Evolutionary conservation across 495 filamentous ascomycete genomes (phyloP).

Genomic region (Annulohypoxylon nitens): DNA sequence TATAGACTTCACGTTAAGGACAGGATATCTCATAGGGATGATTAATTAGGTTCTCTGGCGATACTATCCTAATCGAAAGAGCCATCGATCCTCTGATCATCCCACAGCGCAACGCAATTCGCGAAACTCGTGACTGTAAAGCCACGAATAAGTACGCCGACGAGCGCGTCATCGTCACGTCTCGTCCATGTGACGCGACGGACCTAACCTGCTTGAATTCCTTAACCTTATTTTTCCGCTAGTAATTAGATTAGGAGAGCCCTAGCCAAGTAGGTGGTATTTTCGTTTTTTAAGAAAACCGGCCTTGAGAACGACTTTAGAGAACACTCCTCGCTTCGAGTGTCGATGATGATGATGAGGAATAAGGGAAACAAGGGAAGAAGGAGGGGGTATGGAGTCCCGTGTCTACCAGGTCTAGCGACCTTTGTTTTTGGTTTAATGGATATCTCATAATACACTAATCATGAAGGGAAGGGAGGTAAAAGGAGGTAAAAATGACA

Average conservation of each 20-base stretch:
- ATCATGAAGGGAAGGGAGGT: slow-evolving; percentile 15
- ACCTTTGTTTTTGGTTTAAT: slow-evolving; percentile 18
- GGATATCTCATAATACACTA: slow-evolving; percentile 19
- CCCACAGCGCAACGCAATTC: slow-evolving; percentile 6
- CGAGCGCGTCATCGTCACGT: slow-evolving; percentile 8
- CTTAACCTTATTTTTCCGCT: background rate
- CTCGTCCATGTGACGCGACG: background rate
- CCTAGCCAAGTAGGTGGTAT: slow-evolving; percentile 25
- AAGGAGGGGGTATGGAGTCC: slow-evolving; percentile 8
- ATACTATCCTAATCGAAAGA: slow-evolving; percentile 33
- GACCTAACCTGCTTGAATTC: slow-evolving; percentile 13
- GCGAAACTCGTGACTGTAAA: background rate
- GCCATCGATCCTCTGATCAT: slow-evolving; percentile 9
- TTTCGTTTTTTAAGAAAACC: slow-evolving; percentile 4
- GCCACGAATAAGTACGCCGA: slow-evolving; percentile 23
- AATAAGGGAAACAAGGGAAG: slow-evolving; percentile 7
- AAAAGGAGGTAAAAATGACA: slow-evolving; percentile 24
- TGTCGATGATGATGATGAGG: slow-evolving; percentile 4
- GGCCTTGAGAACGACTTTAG: slow-evolving; percentile 20
- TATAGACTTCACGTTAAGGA: background rate
- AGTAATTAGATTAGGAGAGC: slow-evolving; percentile 15
- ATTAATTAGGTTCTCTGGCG: slow-evolving; percentile 29
- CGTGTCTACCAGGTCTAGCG: slow-evolving; percentile 29
- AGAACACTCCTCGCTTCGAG: slow-evolving; percentile 24
- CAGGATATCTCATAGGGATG: slow-evolving; percentile 1